phyloP scores from a whole-genome alignment of 108 stramenopile species.

The Cyclotella choctawhatcheeana region DNA sequence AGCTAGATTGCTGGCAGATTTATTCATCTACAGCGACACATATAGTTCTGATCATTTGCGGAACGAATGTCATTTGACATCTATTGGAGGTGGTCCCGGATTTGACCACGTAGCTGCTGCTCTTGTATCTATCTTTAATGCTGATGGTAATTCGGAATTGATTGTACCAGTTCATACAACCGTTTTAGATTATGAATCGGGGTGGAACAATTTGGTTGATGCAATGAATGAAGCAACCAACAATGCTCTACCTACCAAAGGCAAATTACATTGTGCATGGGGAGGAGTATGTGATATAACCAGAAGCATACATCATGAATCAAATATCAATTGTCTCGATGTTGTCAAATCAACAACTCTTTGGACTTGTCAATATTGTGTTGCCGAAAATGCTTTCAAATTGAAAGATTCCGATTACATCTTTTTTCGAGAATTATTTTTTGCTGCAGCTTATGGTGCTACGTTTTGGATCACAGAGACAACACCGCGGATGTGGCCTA shows the following conservation, averaged over 20 bases:
- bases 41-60: neutral
- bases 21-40: slow-evolving; percentile 25
- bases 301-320: slow-evolving; percentile 41
- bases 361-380: slow-evolving; percentile 66
- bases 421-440: slow-evolving; percentile 66
- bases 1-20: slow-evolving; percentile 49
- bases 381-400: slow-evolving; percentile 62
- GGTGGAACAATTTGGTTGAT: slow-evolving; percentile 60
- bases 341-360: slow-evolving; percentile 36
- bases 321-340: slow-evolving; percentile 35
- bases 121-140: slow-evolving; percentile 44
- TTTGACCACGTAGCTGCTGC: slow-evolving; percentile 62
- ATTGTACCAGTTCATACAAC: slow-evolving; percentile 26
- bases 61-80: slow-evolving; percentile 6
- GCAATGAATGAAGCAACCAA: slow-evolving; percentile 52
- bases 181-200: slow-evolving; percentile 69
- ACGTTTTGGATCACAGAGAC: slow-evolving; percentile 63
- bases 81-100: slow-evolving; percentile 73
- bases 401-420: slow-evolving; percentile 49
- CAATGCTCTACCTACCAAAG: slow-evolving; percentile 8
- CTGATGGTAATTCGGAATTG: neutral
- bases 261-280: slow-evolving; percentile 36
- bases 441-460: slow-evolving; percentile 32
- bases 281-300: slow-evolving; percentile 74
- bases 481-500: slow-evolving; percentile 67